A percentile compares a stretch with the other conserved stretches of the same genome.
phyloP scores from a whole-genome alignment of 1,284 basidiomycete species.

The Moniliophthora roreri region DNA sequence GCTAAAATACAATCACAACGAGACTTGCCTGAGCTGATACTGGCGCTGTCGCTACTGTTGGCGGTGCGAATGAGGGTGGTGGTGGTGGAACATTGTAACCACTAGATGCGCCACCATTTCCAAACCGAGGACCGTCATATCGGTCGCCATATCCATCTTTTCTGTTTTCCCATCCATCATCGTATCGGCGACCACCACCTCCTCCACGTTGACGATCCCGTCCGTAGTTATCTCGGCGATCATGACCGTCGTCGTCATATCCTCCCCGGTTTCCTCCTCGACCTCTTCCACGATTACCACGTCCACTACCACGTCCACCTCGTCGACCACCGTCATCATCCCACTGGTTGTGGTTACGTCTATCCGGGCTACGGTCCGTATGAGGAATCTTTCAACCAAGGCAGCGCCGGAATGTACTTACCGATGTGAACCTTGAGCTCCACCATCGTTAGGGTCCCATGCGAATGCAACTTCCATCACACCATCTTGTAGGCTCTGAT shows the following conservation, averaged over 20 bases:
- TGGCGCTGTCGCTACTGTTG: constrained; percentile 10
- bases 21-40: constrained; percentile 19
- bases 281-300: constrained; percentile 40
- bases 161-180: constrained; percentile 42
- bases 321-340: constrained; percentile 41
- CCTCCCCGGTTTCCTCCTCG: constrained; percentile 34
- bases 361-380: constrained; percentile 8
- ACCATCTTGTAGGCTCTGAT: constrained; percentile 81
- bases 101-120: constrained; percentile 5
- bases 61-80: constrained; percentile 8
- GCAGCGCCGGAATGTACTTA: constrained; percentile 17
- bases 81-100: constrained; percentile 21
- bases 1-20: not conserved
- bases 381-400: not conserved
- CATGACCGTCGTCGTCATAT: constrained; percentile 35
- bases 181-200: constrained; percentile 33
- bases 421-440: constrained; percentile 36
- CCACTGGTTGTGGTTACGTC: constrained; percentile 40
- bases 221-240: constrained; percentile 42
- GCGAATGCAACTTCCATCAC: constrained; percentile 85
- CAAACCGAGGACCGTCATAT: constrained; percentile 30
- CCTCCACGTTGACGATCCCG: constrained; percentile 37
- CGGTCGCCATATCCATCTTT: constrained; percentile 34
- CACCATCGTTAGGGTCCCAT: constrained; percentile 68
- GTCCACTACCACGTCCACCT: constrained; percentile 39